Evolutionary conservation across 176 grass and related monocot species (phyloP).

Genomic region (Otatea glauca): DNA sequence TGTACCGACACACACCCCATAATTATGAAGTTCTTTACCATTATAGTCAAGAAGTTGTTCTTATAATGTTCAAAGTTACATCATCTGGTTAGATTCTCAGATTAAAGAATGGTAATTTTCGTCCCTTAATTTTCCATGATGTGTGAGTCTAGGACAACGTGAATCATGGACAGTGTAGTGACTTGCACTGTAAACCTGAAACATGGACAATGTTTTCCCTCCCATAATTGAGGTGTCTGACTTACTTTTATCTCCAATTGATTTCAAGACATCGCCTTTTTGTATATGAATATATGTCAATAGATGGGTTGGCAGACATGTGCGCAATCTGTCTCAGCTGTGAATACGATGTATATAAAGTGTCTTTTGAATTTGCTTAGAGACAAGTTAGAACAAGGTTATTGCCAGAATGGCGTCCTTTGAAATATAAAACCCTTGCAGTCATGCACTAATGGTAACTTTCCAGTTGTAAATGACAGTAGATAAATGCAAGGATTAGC

Average conservation of each 20-base stretch:
- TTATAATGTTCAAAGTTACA: not conserved
- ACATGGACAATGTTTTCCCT: not conserved
- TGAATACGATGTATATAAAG: conserved; percentile 12
- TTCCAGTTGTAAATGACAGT: conserved; percentile 28
- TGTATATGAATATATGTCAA: not conserved
- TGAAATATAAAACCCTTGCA: conserved; percentile 40
- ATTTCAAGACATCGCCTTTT: conserved; percentile 2
- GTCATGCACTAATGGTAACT: conserved; percentile 21
- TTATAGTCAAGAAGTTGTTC: not conserved
- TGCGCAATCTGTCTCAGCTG: conserved; percentile 17
- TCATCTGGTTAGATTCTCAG: not conserved
- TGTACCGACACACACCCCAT: no score
- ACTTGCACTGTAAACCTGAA: conserved; percentile 26
- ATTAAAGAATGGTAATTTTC: not conserved
- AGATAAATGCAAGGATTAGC: conserved; percentile 3
- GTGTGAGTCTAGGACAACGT: not conserved
- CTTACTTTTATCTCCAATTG: conserved; percentile 10
- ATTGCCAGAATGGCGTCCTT: conserved; percentile 15
- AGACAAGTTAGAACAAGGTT: conserved; percentile 23
- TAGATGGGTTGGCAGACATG: conserved; percentile 1
- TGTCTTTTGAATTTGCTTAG: conserved; percentile 23
- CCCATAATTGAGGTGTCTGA: not conserved
- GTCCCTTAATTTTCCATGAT: not conserved
- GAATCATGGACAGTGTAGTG: not conserved
- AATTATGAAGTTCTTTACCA: not conserved